Base-by-base conservation (phyloP, 805 yeast genomes). In the Limtongozyma cylindracea region DNA sequence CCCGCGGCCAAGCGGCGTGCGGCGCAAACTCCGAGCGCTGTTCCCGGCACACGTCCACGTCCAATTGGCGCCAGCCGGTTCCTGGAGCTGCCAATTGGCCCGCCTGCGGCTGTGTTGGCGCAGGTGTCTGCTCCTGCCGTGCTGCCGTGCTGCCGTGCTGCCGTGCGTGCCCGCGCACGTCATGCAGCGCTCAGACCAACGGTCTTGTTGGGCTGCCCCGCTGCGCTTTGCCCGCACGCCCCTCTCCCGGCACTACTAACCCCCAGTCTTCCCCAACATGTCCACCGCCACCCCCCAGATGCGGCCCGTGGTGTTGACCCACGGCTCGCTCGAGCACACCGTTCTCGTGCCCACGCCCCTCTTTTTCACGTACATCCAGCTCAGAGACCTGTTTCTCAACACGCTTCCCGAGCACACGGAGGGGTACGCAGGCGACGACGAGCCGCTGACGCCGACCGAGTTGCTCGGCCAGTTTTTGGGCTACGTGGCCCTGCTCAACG, bases 281-380 rank as follows among this genome's bases (percentile, higher is more conserved):
- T 9, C 17, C 6, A 15, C 6, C 17, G 9, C 8, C 17, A 15
- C 17, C 17, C 17, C 6, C 6, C 9, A 17, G 50, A 43, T 29
- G n/a, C 47, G 96, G 52, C 93, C 96, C 17, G 58, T 88, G 41
- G 68, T 68, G 24, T 57, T 88, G 35, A 49, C 68, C 27, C 91
- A 78, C 39, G 95, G 94, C 26, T 51, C 74, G 11, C 63, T 84
- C 26, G 96, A 84, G 53, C 78, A 80, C 44, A 71, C 84, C 11
- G 53, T 84, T 24, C 57, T 82, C 37, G 80, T 88, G 25, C 93
- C 96, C 22, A 67, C 88, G 18, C 61, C 66, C 25, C 56, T 69
- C 24, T 72, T 74, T 39, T 63, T 78, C 36, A 62, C 68, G 36
- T 76, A 76, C 40, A 70, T 84, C 27, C 93, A 82, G 48, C 59